A percentile compares a stretch with the other conserved stretches of the same genome.
phyloP scores from a whole-genome alignment of 1,139 yeast species.

The Tardiomyces blankii region DNA sequence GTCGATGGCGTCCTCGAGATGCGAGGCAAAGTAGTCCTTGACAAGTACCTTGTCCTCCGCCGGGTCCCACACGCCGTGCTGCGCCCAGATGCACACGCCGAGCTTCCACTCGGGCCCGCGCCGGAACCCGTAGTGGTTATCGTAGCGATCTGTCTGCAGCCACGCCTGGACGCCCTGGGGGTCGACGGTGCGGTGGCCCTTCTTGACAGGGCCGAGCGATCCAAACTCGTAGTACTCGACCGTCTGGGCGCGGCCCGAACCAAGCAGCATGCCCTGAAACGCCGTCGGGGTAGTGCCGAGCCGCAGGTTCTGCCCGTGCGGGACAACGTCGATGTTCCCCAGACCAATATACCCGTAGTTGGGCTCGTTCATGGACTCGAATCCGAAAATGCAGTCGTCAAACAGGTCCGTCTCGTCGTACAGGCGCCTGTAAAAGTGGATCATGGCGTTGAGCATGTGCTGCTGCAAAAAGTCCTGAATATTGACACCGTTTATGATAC shows the following conservation, averaged over 20 bases:
- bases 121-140: constrained; percentile 53
- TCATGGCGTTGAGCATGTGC: constrained; percentile 44
- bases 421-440: constrained; percentile 41
- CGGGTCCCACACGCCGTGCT: constrained; percentile 62
- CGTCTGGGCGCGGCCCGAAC: constrained; percentile 58
- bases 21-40: constrained; percentile 37
- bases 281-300: constrained; percentile 23
- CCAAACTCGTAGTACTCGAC: constrained; percentile 60
- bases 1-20: constrained; percentile 34
- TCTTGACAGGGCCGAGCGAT: constrained; percentile 61
- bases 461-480: constrained; percentile 66
- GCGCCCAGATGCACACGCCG: constrained; percentile 67
- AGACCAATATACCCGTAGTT: constrained; percentile 34
- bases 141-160: constrained; percentile 38
- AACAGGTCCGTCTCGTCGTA: constrained; percentile 43
- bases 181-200: constrained; percentile 44
- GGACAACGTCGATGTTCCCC: constrained; percentile 16
- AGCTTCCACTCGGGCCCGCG: constrained; percentile 52
- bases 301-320: constrained; percentile 20
- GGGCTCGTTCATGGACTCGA: constrained; percentile 80
- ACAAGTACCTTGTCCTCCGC: constrained; percentile 19
- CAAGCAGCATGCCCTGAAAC: constrained; percentile 33
- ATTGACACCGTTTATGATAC: constrained; percentile 52
- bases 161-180: constrained; percentile 62
- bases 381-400: constrained; percentile 44